phyloP scores from a whole-genome alignment of 768 basidiomycete species.

The Coprinellus micaceus region DNA sequence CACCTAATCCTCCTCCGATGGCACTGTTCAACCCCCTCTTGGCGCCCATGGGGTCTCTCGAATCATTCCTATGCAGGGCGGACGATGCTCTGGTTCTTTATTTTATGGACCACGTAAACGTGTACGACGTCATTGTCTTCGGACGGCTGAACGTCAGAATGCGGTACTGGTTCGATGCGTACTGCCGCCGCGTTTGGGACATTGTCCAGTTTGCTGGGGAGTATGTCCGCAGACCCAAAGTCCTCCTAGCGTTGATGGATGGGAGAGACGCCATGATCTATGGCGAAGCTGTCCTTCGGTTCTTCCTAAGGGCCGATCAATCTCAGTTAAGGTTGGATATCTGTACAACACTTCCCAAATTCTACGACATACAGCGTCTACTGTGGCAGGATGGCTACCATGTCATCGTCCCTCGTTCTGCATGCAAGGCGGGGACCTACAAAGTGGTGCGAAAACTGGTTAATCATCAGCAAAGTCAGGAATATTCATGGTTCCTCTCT shows the following conservation, averaged over 20 bases:
- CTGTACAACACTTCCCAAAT: background rate
- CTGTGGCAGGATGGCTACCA: background rate
- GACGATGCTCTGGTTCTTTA: background rate
- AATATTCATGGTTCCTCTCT: background rate
- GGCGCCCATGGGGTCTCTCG: background rate
- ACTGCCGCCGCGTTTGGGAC: background rate
- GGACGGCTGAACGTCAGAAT: background rate
- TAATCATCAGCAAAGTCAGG: background rate
- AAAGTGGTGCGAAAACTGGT: background rate
- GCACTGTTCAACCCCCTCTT: too few species aligned
- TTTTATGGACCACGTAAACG: background rate
- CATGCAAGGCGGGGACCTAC: background rate
- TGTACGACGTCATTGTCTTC: background rate
- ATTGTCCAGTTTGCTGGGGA: background rate
- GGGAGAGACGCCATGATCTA: background rate
- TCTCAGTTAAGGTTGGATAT: background rate
- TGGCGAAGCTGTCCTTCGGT: background rate
- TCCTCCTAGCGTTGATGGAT: background rate
- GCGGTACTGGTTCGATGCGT: background rate
- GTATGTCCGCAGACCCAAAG: background rate
- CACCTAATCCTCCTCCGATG: too few species aligned
- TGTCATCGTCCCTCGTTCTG: background rate
- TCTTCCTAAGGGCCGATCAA: background rate
- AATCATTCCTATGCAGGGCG: background rate
- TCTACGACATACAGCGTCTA: background rate